Percentiles rank a stretch among this genome's conserved stretches.
Conservation (phyloP, 768 basidiomycete species). For the Filobasidium floriforme region DNA sequence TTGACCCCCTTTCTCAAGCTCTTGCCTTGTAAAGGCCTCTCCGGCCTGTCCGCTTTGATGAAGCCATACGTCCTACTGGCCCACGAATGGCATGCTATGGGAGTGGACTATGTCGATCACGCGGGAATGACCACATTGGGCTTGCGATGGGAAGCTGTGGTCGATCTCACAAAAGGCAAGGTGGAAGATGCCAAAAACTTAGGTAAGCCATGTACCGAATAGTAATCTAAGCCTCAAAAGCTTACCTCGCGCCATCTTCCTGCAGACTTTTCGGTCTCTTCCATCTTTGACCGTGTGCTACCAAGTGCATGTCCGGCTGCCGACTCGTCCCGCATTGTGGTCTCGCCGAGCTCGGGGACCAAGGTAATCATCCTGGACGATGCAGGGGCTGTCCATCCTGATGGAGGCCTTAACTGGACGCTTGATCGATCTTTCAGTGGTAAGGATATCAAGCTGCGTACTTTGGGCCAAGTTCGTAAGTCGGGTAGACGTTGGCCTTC, state of each 20-base stretch:
- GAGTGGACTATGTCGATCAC: conserved; percentile 58
- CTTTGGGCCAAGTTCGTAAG: conserved; percentile 28
- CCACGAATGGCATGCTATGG: conserved; percentile 84
- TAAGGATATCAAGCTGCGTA: conserved; percentile 23
- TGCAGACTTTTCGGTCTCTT: conserved; percentile 29
- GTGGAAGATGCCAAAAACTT: conserved; percentile 12
- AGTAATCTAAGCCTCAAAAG: neutral
- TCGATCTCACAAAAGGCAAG: conserved; percentile 53
- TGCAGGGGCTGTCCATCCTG: conserved; percentile 22
- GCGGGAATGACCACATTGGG: conserved; percentile 40
- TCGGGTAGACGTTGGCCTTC: too few species aligned
- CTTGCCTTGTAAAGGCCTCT: conserved; percentile 80
- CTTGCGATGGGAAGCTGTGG: conserved; percentile 66
- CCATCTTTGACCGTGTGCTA: conserved; percentile 30
- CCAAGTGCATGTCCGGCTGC: conserved; percentile 37
- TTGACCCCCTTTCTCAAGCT: conserved; percentile 92
- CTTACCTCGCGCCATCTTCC: neutral
- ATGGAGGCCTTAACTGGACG: conserved; percentile 15
- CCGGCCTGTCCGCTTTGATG: conserved; percentile 55
- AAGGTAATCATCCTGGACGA: conserved; percentile 9
- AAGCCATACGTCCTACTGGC: conserved; percentile 81
- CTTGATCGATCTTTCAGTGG: conserved; percentile 8
- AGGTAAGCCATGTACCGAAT: conserved; percentile 44
- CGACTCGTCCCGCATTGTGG: conserved; percentile 24
- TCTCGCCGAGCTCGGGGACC: conserved; percentile 6